Conservation (phyloP, 768 basidiomycete species). For the Russula brevipes region DNA sequence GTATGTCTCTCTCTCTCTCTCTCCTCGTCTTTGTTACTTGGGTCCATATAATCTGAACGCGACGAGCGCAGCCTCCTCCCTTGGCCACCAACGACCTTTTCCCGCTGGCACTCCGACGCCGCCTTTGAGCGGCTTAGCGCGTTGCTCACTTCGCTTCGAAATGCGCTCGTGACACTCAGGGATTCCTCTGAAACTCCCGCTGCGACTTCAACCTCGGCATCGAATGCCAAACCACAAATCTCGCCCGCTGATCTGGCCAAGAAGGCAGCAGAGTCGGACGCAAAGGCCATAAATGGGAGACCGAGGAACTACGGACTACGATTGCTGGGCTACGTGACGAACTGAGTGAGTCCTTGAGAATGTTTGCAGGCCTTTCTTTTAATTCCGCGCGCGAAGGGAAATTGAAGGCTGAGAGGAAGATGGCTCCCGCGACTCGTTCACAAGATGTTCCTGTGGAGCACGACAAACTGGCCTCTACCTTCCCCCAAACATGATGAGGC, state of each 20-base stretch:
- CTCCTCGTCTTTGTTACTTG: background rate
- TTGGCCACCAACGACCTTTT: slow-evolving; percentile 28
- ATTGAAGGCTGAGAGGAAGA: slow-evolving; percentile 45
- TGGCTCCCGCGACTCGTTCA: slow-evolving; percentile 30
- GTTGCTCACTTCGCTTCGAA: slow-evolving; percentile 28
- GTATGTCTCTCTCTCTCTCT: slow-evolving; percentile 34
- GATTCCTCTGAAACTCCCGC: background rate
- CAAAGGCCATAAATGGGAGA: slow-evolving; percentile 38
- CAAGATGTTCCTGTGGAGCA: background rate
- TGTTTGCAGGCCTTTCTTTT: background rate
- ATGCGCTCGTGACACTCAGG: slow-evolving; percentile 23
- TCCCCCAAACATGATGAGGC: slow-evolving; percentile 34
- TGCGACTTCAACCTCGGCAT: background rate
- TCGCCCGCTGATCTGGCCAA: slow-evolving; percentile 15
- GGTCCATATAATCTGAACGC: slow-evolving; percentile 6
- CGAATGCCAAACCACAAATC: slow-evolving; percentile 9
- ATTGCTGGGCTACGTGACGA: slow-evolving; percentile 51
- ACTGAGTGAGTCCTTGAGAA: slow-evolving; percentile 43
- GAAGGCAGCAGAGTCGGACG: slow-evolving; percentile 22
- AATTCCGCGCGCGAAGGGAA: slow-evolving; percentile 11
- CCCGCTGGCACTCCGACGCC: slow-evolving; percentile 27
- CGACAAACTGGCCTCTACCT: slow-evolving; percentile 3
- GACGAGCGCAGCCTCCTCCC: slow-evolving; percentile 26
- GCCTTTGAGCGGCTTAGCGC: slow-evolving; percentile 29
- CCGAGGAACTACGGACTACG: slow-evolving; percentile 45